These are phyloP conservation scores for Rhinocladiella similis DNA, from an alignment of 2,329 filamentous ascomycete species.

Conservation along the genomic window DNA sequence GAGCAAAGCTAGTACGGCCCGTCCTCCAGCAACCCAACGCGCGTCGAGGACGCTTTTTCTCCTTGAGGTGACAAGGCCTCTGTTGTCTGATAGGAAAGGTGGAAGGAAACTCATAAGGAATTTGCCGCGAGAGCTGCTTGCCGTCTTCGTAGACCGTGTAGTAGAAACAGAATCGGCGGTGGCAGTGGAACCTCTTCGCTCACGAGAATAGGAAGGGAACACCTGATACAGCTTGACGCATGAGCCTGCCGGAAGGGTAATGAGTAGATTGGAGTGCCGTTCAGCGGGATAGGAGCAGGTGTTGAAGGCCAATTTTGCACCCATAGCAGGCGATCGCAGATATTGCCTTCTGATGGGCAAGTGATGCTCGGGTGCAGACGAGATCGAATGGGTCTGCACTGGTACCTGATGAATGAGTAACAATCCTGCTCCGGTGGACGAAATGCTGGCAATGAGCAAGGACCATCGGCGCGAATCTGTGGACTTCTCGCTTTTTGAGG, in stretches of 20 bases:
- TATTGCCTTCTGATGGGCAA: slow-evolving; percentile 48
- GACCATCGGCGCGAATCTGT: slow-evolving; percentile 38
- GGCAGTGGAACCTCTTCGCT: slow-evolving; percentile 34
- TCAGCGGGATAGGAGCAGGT: slow-evolving; percentile 53
- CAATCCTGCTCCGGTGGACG: slow-evolving; percentile 44
- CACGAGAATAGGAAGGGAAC: slow-evolving; percentile 40
- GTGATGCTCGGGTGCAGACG: slow-evolving; percentile 38
- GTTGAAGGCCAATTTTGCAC: slow-evolving; percentile 52
- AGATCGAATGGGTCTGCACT: slow-evolving; percentile 32
- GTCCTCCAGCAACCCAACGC: slow-evolving; percentile 47
- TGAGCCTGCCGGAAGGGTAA: slow-evolving; percentile 54
- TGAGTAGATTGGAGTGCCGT: slow-evolving; percentile 56
- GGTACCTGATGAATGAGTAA: slow-evolving; percentile 48
- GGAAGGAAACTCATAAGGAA: slow-evolving; percentile 47
- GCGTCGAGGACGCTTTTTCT: slow-evolving; percentile 48
- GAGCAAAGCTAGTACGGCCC: slow-evolving; percentile 46
- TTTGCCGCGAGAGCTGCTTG: slow-evolving; percentile 38
- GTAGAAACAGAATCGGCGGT: slow-evolving; percentile 33
- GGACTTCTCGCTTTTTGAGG: slow-evolving; percentile 21
- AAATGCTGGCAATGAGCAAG: slow-evolving; percentile 48
- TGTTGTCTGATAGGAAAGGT: slow-evolving; percentile 38
- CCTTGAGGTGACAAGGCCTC: slow-evolving; percentile 28
- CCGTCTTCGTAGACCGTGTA: slow-evolving; percentile 11
- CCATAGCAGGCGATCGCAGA: slow-evolving; percentile 50
- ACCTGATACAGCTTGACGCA: slow-evolving; percentile 60